Evolutionary conservation across 495 filamentous ascomycete genomes (phyloP).

Genomic region (Neurospora tetrasperma): DNA sequence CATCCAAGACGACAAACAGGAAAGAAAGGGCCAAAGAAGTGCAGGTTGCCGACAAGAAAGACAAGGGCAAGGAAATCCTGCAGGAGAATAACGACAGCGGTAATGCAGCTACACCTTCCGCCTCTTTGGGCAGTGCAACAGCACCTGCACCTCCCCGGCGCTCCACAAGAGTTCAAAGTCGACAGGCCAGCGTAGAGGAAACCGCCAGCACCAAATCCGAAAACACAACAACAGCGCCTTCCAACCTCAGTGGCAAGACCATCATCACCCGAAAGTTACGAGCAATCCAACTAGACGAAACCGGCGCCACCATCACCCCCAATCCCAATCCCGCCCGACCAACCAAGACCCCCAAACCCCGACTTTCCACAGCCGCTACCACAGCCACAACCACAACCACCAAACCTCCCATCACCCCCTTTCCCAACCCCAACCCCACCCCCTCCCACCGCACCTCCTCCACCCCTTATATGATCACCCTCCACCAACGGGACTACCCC

Average conservation of each 20-base stretch:
- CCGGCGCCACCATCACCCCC: not conserved
- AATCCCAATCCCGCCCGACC: not conserved
- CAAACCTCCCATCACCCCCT: not conserved
- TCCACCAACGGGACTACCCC: not conserved
- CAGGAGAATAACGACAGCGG: not conserved
- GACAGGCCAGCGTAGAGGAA: not conserved
- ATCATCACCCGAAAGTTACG: not conserved
- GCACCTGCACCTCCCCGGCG: not conserved
- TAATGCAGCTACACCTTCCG: not conserved
- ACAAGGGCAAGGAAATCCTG: not conserved
- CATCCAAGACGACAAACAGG: not conserved
- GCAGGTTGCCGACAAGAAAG: not conserved
- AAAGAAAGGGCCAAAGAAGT: not conserved
- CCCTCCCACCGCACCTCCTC: not conserved
- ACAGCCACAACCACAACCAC: not conserved
- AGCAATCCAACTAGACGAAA: not conserved
- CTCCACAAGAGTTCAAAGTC: not conserved
- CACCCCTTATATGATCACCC: not conserved
- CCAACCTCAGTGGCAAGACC: not conserved
- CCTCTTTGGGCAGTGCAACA: not conserved
- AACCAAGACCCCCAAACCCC: not conserved
- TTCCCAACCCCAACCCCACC: too few relatives aligned
- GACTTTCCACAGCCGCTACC: not conserved
- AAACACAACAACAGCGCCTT: not conserved
- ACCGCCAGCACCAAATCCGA: fast-evolving